A percentile compares a stretch with the other conserved stretches of the same genome.
phyloP scores from a whole-genome alignment of 257 asterid genomes.

The Paulownia fortunei region DNA sequence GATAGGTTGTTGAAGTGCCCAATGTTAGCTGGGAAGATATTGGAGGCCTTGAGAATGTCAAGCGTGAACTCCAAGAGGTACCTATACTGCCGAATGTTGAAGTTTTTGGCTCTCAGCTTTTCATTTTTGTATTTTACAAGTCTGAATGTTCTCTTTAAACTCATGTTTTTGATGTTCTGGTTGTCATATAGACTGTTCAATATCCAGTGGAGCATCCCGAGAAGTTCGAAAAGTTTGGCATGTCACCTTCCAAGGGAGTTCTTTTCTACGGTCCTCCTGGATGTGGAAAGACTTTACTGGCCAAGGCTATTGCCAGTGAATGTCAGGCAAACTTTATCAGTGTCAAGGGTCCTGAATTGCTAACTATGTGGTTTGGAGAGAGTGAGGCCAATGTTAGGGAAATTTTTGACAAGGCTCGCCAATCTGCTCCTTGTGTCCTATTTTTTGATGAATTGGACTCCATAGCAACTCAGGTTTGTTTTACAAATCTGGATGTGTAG shows the following conservation, averaged over 20 bases:
- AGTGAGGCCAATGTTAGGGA: constrained; percentile 95
- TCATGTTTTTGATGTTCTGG: background rate
- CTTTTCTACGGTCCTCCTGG: constrained; percentile 96
- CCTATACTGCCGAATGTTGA: background rate
- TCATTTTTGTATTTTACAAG: background rate
- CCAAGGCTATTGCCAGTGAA: constrained; percentile 94
- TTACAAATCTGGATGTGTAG: background rate
- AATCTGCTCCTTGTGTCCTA: constrained; percentile 94
- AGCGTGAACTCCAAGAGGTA: constrained; percentile 98
- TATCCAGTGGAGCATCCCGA: constrained; percentile 98
- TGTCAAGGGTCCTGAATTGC: constrained; percentile 89
- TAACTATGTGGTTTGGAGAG: constrained; percentile 98
- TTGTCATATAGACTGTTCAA: constrained; percentile 75
- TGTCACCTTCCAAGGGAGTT: constrained; percentile 97
- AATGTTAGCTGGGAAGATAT: constrained; percentile 83
- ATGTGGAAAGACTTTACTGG: constrained; percentile 87
- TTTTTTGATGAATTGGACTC: constrained; percentile 93
- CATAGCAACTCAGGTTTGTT: constrained; percentile 86
- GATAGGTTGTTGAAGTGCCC: constrained; percentile 93
- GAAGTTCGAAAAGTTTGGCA: constrained; percentile 93
- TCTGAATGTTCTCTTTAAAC: constrained; percentile 8
- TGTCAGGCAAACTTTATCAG: constrained; percentile 96
- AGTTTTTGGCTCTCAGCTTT: background rate
- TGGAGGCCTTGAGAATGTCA: constrained; percentile 90
- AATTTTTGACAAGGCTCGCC: constrained; percentile 89